Conservation (phyloP, 2,329 filamentous ascomycete species). For the Apiospora malaysiana region DNA sequence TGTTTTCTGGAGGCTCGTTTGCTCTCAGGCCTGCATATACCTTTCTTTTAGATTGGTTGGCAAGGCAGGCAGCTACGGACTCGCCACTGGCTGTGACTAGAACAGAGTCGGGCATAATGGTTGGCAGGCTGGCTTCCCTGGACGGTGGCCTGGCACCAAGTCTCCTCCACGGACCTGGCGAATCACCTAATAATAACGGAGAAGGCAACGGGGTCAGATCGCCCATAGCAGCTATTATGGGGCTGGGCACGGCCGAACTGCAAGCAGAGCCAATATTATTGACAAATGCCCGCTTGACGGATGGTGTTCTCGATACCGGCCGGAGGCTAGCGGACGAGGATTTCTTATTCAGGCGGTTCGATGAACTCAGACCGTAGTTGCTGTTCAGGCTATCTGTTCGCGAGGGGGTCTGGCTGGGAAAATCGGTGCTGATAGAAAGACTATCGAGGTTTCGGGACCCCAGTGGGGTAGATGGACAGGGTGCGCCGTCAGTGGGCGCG, state of each 20-base stretch:
- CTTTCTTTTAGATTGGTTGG: conserved; percentile 62
- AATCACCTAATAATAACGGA: conserved; percentile 69
- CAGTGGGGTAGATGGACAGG: conserved; percentile 31
- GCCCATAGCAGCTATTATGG: conserved; percentile 76
- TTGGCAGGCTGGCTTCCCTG: conserved; percentile 47
- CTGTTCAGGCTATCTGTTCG: conserved; percentile 46
- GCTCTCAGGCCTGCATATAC: conserved; percentile 56
- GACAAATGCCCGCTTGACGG: conserved; percentile 61
- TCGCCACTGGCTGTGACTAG: conserved; percentile 59
- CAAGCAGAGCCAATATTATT: conserved; percentile 62
- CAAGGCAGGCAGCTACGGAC: conserved; percentile 55
- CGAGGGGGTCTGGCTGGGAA: conserved; percentile 32
- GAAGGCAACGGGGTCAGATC: conserved; percentile 82
- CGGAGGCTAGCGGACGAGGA: conserved; percentile 52
- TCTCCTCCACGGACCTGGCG: conserved; percentile 70
- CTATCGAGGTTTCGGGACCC: conserved; percentile 27
- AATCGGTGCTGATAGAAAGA: conserved; percentile 48
- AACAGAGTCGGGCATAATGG: conserved; percentile 50
- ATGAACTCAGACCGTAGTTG: conserved; percentile 40
- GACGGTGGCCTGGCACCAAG: conserved; percentile 55
- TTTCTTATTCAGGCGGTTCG: conserved; percentile 45
- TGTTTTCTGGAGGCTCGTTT: conserved; percentile 38
- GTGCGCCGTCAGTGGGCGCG: conserved; percentile 26
- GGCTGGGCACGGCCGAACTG: conserved; percentile 73
- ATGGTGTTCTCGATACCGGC: conserved; percentile 64